Percentiles rank a stretch among this genome's conserved stretches.
phyloP scores from a whole-genome alignment of 805 yeast genomes.

The Candida pini region DNA sequence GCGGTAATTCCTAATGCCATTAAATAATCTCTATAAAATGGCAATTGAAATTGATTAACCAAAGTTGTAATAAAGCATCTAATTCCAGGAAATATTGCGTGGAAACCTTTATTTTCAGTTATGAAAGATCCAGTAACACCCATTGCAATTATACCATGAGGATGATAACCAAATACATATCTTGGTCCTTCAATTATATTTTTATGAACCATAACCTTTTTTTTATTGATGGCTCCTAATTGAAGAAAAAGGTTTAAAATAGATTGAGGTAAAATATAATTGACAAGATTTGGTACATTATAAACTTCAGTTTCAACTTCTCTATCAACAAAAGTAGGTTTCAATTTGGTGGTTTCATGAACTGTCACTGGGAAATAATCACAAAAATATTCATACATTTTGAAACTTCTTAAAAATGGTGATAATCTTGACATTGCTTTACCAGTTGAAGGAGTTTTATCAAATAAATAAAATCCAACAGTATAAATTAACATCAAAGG shows the following conservation, averaged over 20 bases:
- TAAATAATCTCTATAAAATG: constrained; percentile 82
- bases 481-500: constrained; percentile 58
- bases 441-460: constrained; percentile 74
- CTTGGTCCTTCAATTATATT: constrained; percentile 53
- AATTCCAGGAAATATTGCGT: constrained; percentile 75
- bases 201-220: constrained; percentile 8
- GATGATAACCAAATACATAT: constrained; percentile 90
- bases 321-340: constrained; percentile 57
- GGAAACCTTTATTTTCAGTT: constrained; percentile 74
- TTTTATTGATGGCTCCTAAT: constrained; percentile 1
- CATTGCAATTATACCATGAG: constrained; percentile 92
- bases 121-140: constrained; percentile 84
- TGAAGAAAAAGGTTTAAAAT: constrained; percentile 1
- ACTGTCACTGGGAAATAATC: constrained; percentile 75
- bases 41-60: constrained; percentile 75
- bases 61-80: constrained; percentile 72
- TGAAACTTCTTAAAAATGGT: constrained; percentile 46
- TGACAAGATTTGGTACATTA: constrained; percentile 3
- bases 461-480: constrained; percentile 47
- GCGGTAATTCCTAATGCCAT: constrained; percentile 78
- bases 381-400: constrained; percentile 67
- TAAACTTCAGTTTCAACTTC: constrained; percentile 3
- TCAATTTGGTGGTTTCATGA: constrained; percentile 61
- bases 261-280: constrained; percentile 4
- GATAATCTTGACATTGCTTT: constrained; percentile 53